These are phyloP conservation scores for Candida ipomoeae DNA, from an alignment of 805 yeast species.

Conservation along the genomic window DNA sequence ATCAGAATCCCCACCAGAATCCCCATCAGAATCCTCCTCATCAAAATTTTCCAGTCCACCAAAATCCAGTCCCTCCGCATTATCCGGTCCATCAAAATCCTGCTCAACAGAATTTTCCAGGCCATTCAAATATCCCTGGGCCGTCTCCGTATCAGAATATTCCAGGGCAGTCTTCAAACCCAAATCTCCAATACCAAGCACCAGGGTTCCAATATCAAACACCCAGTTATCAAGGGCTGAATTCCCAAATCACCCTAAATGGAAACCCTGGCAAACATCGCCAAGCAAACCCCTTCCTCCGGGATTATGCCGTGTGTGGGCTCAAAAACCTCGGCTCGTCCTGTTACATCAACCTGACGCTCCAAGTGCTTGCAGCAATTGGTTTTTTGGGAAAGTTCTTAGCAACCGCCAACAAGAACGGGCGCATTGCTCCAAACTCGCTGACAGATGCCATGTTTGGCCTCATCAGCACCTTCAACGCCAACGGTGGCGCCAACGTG, in stretches of 20 bases:
- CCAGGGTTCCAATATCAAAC: neutral
- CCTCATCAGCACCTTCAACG: constrained; percentile 53
- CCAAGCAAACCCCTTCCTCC: constrained; percentile 16
- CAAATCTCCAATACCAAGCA: no score
- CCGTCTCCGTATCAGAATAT: no score
- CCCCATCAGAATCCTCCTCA: neutral
- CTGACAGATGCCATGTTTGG: constrained; percentile 51
- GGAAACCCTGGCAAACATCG: neutral
- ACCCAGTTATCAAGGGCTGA: neutral
- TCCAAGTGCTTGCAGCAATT: constrained; percentile 65
- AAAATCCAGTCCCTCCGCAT: no score
- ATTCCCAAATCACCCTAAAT: neutral
- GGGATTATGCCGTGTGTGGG: constrained; percentile 53
- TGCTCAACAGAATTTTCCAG: no score
- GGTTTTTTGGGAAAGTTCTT: constrained; percentile 47
- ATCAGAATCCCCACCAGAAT: neutral
- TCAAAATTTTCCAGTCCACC: neutral
- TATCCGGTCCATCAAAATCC: no score
- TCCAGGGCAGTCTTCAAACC: no score
- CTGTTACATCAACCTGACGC: constrained; percentile 70
- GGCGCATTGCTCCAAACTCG: constrained; percentile 1
- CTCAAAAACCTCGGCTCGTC: constrained; percentile 66
- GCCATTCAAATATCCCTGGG: no score
- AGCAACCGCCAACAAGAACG: constrained; percentile 23
- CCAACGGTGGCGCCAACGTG: constrained; percentile 57